Conservation (phyloP, 129 eudicot species). For the Oenanthe sinensis region DNA sequence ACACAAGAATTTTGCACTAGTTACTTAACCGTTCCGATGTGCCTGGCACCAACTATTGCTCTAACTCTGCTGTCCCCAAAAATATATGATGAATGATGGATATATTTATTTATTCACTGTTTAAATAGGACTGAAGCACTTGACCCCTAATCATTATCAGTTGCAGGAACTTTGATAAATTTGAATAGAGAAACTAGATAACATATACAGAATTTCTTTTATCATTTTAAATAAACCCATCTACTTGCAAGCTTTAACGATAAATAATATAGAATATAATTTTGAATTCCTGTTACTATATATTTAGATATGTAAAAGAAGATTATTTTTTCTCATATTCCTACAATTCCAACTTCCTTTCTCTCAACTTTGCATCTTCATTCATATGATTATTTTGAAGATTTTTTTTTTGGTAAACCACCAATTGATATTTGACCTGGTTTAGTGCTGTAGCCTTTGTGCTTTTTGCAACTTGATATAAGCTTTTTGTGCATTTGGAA, state of each 20-base stretch:
- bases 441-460: background rate
- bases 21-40: background rate
- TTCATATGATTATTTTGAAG: background rate
- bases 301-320: background rate
- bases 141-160: background rate
- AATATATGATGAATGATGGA: background rate
- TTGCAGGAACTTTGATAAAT: background rate
- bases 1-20: background rate
- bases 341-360: background rate
- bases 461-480: background rate
- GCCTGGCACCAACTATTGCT: background rate
- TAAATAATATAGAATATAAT: background rate
- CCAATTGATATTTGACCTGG: background rate
- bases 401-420: background rate
- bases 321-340: background rate
- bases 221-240: background rate
- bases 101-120: background rate
- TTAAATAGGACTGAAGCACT: background rate
- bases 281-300: background rate
- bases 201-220: background rate
- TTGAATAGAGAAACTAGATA: background rate
- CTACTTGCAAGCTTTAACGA: background rate
- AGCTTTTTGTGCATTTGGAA: background rate
- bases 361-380: background rate
- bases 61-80: background rate